phyloP scores from a whole-genome alignment of 2,329 filamentous ascomycete species.

The Thelonectria rubi region DNA sequence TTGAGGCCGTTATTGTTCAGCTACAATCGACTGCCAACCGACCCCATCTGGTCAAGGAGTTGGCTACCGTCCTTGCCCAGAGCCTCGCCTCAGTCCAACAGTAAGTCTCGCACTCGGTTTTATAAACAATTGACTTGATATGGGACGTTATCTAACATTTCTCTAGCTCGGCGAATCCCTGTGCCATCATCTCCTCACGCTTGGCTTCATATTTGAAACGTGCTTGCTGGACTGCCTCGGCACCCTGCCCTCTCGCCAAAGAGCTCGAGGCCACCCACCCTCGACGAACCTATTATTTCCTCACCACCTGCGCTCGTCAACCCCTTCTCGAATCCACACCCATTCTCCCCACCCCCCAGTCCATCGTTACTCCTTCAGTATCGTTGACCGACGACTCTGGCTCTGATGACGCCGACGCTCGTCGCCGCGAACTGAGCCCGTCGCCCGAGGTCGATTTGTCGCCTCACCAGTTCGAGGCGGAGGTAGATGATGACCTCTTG shows the following conservation, averaged over 20 bases:
- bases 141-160: slow-evolving; percentile 37
- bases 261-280: slow-evolving; percentile 93
- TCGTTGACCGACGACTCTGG: slow-evolving; percentile 63
- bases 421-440: slow-evolving; percentile 78
- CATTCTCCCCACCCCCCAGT: slow-evolving; percentile 38
- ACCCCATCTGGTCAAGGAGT: slow-evolving; percentile 93
- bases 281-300: slow-evolving; percentile 94
- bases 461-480: slow-evolving; percentile 85
- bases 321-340: slow-evolving; percentile 69
- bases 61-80: slow-evolving; percentile 80
- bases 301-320: slow-evolving; percentile 87
- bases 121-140: slow-evolving; percentile 27
- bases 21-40: slow-evolving; percentile 90
- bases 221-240: slow-evolving; percentile 77
- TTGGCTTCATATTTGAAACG: slow-evolving; percentile 91
- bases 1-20: slow-evolving; percentile 88
- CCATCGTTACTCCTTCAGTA: slow-evolving; percentile 84
- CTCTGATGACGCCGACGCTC: slow-evolving; percentile 77
- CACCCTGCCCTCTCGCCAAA: slow-evolving; percentile 90
- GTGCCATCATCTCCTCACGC: slow-evolving; percentile 93
- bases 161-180: slow-evolving; percentile 89
- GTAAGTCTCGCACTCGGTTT: slow-evolving; percentile 66
- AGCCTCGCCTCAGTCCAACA: slow-evolving; percentile 87
- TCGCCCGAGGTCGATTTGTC: slow-evolving; percentile 95
- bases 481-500: slow-evolving; percentile 67